phyloP scores from a whole-genome alignment of 2,329 filamentous ascomycete species.

The Talaromyces atroroseus region DNA sequence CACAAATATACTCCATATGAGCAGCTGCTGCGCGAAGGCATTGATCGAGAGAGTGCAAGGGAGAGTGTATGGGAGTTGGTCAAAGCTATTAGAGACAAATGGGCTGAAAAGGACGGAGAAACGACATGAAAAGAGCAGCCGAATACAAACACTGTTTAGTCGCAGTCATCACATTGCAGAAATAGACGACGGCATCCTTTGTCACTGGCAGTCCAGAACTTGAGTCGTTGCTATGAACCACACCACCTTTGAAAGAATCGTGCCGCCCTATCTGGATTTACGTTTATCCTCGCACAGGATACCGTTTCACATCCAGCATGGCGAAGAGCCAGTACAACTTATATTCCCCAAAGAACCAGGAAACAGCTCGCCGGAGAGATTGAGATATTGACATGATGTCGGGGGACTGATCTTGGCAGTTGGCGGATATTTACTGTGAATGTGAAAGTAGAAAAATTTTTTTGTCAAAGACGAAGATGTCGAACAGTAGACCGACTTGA shows the following conservation, averaged over 20 bases:
- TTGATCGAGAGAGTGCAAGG: conserved; percentile 25
- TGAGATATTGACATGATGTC: not conserved
- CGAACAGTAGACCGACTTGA: not conserved
- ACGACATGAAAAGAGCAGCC: not conserved
- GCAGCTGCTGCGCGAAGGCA: conserved; percentile 21
- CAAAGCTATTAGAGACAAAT: conserved; percentile 24
- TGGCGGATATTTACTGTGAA: not conserved
- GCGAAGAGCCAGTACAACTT: not conserved
- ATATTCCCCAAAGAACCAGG: not conserved
- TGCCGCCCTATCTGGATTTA: not conserved
- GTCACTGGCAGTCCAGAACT: not conserved
- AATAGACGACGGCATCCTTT: too few species aligned
- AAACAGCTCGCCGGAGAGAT: not conserved
- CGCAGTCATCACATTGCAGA: not conserved
- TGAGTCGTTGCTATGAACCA: not conserved
- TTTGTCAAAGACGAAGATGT: too few species aligned
- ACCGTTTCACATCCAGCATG: too few species aligned
- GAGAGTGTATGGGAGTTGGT: conserved; percentile 27
- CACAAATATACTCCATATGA: conserved; percentile 41
- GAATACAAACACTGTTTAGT: not conserved
- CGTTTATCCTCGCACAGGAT: too few species aligned
- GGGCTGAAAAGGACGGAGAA: conserved; percentile 17
- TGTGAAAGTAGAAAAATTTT: not conserved
- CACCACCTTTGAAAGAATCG: not conserved
- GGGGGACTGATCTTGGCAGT: not conserved